Base-by-base conservation (phyloP, 495 filamentous ascomycete species). In the Hapsidospora chrysogenum region DNA sequence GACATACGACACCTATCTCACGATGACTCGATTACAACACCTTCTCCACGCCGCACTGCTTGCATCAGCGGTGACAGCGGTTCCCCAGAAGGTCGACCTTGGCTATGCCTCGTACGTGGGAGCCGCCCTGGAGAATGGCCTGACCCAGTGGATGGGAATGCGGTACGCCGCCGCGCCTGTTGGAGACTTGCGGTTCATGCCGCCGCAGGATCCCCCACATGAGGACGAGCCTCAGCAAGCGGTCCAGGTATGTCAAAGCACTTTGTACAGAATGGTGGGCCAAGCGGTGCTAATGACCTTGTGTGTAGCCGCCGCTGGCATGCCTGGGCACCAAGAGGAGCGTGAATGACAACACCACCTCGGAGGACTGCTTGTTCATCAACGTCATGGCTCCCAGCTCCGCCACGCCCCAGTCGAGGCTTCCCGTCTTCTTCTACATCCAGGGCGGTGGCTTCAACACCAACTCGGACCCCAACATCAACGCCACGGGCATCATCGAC, bases 341-440 rank as follows among this genome's bases (percentile, higher is more conserved):
- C 21, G 10, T 33, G 22, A 29, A 33, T 29, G 17, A 37, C 33
- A 20, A 40, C 50, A 11, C 31, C 44, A 14, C 40, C 39, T 14
- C 54, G 27, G 42, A 57, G 31, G 54, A 84, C 42, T 82, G 78
- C 50, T 60, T 84, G 1, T 78, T 76, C 39, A 46, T 80, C 14
- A 68, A 81, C 39, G 59, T 84, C 26, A 79, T 67, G 41, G 70
- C 77, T 2, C 77, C 78, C 3, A 54, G 55, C 0, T 54, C 59
- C 9, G 61, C 64, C 8, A 70, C 57, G 3, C 33, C 30, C 2
- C 36, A 44, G 5, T 60, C 56, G 8, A 64, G 52, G 22, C 54
- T 78, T 1, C 75, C 74, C 0, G 74, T 79, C 1, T 77, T 59
- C 44, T 70, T 78, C 48, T 79, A 67, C 40, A 76, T 80, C 30